Evolutionary conservation across 176 grass and related monocot genomes (phyloP).

Genomic region (Triticum dicoccoides): DNA sequence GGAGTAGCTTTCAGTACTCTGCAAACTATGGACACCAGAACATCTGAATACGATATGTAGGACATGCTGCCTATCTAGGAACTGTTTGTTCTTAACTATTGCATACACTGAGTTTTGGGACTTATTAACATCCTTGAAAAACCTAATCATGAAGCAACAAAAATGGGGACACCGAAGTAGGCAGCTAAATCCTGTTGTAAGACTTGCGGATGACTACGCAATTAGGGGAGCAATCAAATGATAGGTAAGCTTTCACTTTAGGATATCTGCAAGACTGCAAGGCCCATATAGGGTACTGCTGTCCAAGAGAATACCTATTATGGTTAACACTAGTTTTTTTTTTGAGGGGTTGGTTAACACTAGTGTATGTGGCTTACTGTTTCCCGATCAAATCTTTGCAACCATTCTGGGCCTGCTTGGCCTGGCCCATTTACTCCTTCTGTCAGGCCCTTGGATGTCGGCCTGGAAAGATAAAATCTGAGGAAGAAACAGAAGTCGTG

Average conservation of each 20-base stretch:
- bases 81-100: constrained; percentile 18
- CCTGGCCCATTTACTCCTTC: constrained; percentile 25
- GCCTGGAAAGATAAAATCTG: background rate
- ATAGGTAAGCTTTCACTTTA: constrained; percentile 32
- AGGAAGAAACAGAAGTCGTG: constrained; percentile 5
- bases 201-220: background rate
- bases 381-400: constrained; percentile 26
- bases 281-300: constrained; percentile 33
- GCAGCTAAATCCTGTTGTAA: background rate
- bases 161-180: background rate
- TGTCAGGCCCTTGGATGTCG: background rate
- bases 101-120: constrained; percentile 1
- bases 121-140: background rate
- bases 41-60: background rate
- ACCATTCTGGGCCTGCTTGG: constrained; percentile 13
- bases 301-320: constrained; percentile 21
- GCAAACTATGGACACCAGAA: background rate
- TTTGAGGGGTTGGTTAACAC: background rate
- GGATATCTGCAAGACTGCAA: constrained; percentile 26
- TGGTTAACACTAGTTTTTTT: constrained; percentile 1
- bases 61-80: background rate
- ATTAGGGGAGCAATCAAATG: background rate
- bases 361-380: background rate
- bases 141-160: constrained; percentile 21
- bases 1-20: background rate